These are phyloP conservation scores for Penstemon davidsonii DNA, from an alignment of 257 asterid genomes.

Conservation along the genomic window DNA sequence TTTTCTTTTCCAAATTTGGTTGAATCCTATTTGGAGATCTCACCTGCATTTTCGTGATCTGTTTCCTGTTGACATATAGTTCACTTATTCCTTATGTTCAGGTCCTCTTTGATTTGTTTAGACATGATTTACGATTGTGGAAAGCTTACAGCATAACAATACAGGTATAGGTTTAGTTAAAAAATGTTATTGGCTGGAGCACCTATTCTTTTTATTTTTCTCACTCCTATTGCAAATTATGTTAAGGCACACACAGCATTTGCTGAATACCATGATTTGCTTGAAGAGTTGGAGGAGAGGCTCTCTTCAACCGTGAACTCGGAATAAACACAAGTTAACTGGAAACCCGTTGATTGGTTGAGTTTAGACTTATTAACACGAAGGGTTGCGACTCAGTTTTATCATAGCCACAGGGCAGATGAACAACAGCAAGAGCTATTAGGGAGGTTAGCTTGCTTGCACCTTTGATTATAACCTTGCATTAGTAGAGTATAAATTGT, in stretches of 20 bases:
- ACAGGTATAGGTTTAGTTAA: conserved; percentile 51
- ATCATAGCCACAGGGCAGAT: conserved; percentile 21
- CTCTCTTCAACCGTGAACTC: conserved; percentile 51
- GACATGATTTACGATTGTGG: conserved; percentile 87
- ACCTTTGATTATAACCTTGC: conserved; percentile 30
- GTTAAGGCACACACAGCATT: conserved; percentile 70
- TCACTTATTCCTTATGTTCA: conserved; percentile 36
- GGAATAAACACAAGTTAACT: conserved; percentile 48
- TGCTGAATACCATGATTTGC: conserved; percentile 76
- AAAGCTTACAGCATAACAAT: conserved; percentile 78
- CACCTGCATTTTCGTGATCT: conserved; percentile 3
- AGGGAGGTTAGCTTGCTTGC: conserved; percentile 26
- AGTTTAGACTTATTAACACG: conserved; percentile 10
- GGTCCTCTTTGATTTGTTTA: conserved; percentile 93
- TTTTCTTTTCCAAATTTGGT: conserved; percentile 6
- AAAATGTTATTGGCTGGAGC: conserved; percentile 4
- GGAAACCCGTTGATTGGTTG: conserved; percentile 23
- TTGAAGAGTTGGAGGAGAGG: conserved; percentile 75
- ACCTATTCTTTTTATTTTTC: conserved; percentile 7
- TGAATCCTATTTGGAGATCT: background rate
- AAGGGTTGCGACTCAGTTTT: conserved; percentile 20
- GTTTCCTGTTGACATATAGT: conserved; percentile 14
- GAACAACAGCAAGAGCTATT: conserved; percentile 29
- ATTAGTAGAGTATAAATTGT: conserved; percentile 7
- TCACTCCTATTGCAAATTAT: conserved; percentile 16